Evolutionary conservation across 116 monocot genomes (phyloP), one percentile per base, ranked within the genome.

Genomic region (Dioscorea cayenensis): DNA sequence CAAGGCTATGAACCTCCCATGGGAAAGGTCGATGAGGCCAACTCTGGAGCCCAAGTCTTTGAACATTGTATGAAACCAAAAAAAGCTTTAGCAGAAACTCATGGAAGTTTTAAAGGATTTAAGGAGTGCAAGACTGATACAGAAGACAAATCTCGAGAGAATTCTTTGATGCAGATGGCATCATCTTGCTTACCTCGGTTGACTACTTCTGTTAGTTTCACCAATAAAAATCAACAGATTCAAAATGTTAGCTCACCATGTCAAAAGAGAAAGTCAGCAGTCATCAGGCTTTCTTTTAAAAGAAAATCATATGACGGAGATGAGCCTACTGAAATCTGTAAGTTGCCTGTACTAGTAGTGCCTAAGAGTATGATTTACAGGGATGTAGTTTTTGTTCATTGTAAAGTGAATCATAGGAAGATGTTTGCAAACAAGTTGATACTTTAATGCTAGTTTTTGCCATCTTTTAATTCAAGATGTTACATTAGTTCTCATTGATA

Each of bases 211-310:
- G 49, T 70, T 63, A 82, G 69, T 65, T 84, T 81, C 27, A 84
- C 50, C 63, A 79, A 82, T 72, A 84, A 82, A 74, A 51, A 29
- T 63, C 76, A 79, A 52, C 70, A 73, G 19, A 49, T 75, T 36
- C 76, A 66, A 66, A 72, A 21, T 51, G 71, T 32, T 25, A 81
- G 70, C 64, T 68, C 84, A 20, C 69, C 51, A 28, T 73, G 72
- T 75, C 85, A 75, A 58, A 82, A 75, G 36, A 84, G 82, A 69
- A 92, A 84, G 69, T 86, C 86, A n/a, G 75, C 92, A 19, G 88
- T 90, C 49, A 81, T 97, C 71, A 88, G 77, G 66, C 81, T 97
- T 23, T 97, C 96, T 17, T 97, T 90, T 67, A 92, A 87, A 65
- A 84, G 79, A 65, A 87, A 55, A 68, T 90, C 88, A 29, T 83